These are phyloP conservation scores for Neoarthrinium moseri DNA, from an alignment of 2,329 filamentous ascomycete species.

Conservation along the genomic window DNA sequence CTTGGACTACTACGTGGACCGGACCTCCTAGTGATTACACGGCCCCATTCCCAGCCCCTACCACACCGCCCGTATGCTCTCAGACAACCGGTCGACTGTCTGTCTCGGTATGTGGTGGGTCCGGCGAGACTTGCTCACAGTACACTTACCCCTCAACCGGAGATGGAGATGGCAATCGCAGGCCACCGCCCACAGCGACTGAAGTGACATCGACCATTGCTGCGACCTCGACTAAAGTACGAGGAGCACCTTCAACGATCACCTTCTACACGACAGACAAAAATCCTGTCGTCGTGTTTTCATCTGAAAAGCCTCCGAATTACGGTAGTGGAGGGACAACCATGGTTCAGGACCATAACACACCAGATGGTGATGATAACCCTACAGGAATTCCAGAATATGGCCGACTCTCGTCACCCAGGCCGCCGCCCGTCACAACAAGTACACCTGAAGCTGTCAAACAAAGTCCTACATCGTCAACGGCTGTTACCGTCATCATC, in stretches of 20 bases:
- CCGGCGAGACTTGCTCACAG: conserved; percentile 31
- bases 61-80: conserved; percentile 38
- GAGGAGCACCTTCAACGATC: conserved; percentile 25
- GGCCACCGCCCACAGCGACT: conserved; percentile 3
- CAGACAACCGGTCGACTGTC: conserved; percentile 24
- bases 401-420: conserved; percentile 8
- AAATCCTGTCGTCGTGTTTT: conserved; percentile 49
- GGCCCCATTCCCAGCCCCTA: conserved; percentile 37
- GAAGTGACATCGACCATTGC: conserved; percentile 9
- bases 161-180: background rate
- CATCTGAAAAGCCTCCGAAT: conserved; percentile 35
- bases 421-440: too few species aligned
- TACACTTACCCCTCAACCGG: conserved; percentile 2
- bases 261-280: conserved; percentile 54
- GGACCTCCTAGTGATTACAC: conserved; percentile 46
- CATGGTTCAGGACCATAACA: conserved; percentile 8
- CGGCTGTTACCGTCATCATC: conserved; percentile 40
- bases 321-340: conserved; percentile 31
- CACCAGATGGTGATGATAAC: background rate
- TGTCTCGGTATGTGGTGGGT: conserved; percentile 27
- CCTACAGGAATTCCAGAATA: conserved; percentile 18
- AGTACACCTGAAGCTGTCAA: background rate
- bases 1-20: conserved; percentile 47
- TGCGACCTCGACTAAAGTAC: conserved; percentile 10
- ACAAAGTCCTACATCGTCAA: conserved; percentile 3